Conservation (phyloP, 139 green algal species). For the Parachlorella kessleri region DNA sequence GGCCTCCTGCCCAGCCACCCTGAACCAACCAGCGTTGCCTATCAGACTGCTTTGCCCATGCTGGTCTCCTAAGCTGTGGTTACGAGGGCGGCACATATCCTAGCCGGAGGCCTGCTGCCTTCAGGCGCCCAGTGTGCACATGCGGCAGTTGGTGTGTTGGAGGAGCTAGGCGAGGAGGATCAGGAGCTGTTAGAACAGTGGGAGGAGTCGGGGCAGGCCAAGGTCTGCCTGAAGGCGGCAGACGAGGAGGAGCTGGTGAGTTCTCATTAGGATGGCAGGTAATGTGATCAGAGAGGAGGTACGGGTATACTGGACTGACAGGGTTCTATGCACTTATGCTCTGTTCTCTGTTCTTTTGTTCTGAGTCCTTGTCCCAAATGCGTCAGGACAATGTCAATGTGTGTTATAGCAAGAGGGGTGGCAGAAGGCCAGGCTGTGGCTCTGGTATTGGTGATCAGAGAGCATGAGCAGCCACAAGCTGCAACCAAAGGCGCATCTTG, state of each 20-base stretch:
- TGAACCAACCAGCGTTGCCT: too few relatives aligned
- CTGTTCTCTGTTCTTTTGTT: too few relatives aligned
- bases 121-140: conserved; percentile 85
- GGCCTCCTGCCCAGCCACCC: too few relatives aligned
- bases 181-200: conserved; percentile 59
- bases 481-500: too few relatives aligned
- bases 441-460: too few relatives aligned
- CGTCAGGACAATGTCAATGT: background rate
- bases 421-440: background rate
- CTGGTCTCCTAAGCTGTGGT: too few relatives aligned
- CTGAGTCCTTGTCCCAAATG: too few relatives aligned
- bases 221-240: conserved; percentile 76
- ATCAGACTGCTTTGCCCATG: too few relatives aligned
- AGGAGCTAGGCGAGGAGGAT: conserved; percentile 43
- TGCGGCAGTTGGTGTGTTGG: conserved; percentile 74
- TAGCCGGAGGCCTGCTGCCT: too few relatives aligned
- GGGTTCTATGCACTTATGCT: background rate
- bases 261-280: background rate
- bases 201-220: conserved; percentile 74
- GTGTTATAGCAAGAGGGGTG: background rate
- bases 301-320: background rate
- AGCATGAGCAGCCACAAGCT: too few relatives aligned
- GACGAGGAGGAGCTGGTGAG: conserved; percentile 52
- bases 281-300: background rate
- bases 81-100: too few relatives aligned